Percentiles rank a stretch among this genome's conserved stretches.
These are phyloP conservation scores for Penicillium rolfsii DNA, from an alignment of 2,329 filamentous ascomycete species.

Conservation along the genomic window DNA sequence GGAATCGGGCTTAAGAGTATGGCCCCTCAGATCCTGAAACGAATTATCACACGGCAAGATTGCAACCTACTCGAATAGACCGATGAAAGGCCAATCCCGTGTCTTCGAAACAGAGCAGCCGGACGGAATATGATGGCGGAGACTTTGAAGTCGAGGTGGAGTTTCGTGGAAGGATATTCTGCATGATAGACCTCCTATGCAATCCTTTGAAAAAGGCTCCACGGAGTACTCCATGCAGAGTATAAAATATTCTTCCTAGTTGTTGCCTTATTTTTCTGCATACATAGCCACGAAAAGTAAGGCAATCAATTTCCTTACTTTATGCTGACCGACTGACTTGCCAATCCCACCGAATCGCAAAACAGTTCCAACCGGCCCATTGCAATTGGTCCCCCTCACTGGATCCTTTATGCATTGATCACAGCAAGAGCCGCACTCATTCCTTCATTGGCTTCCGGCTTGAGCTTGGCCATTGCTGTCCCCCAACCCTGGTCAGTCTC, in stretches of 20 bases:
- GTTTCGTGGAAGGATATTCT: neutral
- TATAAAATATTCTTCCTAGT: neutral
- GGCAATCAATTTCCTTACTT: neutral
- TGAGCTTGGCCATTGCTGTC: neutral
- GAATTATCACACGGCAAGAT: neutral
- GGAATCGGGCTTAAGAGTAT: neutral
- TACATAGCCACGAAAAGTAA: neutral
- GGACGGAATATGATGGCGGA: neutral
- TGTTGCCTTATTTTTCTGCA: neutral
- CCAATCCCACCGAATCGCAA: neutral
- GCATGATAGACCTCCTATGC: neutral
- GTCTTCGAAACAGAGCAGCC: neutral
- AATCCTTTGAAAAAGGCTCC: neutral
- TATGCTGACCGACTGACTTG: neutral
- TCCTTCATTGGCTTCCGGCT: neutral
- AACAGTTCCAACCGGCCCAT: neutral
- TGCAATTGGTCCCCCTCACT: neutral
- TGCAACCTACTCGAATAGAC: neutral
- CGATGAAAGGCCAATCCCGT: neutral
- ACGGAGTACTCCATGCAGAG: neutral
- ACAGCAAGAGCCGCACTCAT: neutral
- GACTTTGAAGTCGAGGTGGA: neutral
- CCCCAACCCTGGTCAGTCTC: neutral
- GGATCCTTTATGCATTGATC: neutral
- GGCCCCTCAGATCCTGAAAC: constrained; percentile 1